phyloP scores from a whole-genome alignment of 306 rosid species.

The Rosa chinensis region DNA sequence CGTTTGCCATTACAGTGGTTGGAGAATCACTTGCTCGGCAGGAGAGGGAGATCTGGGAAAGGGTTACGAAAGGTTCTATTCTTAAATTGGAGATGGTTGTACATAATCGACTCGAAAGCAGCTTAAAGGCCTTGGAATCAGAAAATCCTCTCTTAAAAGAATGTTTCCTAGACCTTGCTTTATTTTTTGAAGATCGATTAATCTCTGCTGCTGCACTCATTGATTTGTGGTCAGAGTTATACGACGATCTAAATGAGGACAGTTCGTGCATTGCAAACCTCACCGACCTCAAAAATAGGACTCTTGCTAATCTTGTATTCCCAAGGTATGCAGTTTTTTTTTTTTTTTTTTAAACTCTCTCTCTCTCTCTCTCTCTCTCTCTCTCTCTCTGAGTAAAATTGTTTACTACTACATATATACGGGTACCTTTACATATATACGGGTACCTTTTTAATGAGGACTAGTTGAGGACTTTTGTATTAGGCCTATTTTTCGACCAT shows the following conservation, averaged over 20 bases:
- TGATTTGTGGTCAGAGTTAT: conserved; percentile 47
- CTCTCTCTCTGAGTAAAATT: too few relatives aligned
- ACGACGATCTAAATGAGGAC: too few relatives aligned
- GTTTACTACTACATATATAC: too few relatives aligned
- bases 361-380: too few relatives aligned
- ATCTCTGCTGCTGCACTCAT: conserved; percentile 49
- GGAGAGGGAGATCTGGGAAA: conserved; percentile 15
- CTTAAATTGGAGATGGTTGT: conserved; percentile 20
- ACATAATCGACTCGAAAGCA: conserved; percentile 41
- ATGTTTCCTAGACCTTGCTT: conserved; percentile 49
- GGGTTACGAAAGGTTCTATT: conserved; percentile 1
- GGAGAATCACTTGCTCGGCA: conserved; percentile 39
- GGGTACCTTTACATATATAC: too few relatives aligned
- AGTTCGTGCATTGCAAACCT: conserved; percentile 30
- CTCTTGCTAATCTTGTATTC: conserved; percentile 37
- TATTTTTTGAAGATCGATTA: conserved; percentile 55
- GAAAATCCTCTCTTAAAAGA: conserved; percentile 26
- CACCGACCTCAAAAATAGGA: conserved; percentile 23
- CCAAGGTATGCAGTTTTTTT: conserved; percentile 44
- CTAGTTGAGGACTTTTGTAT: too few relatives aligned
- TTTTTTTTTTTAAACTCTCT: too few relatives aligned
- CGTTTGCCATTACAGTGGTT: conserved; percentile 45
- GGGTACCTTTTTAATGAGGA: too few relatives aligned
- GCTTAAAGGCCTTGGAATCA: conserved; percentile 32
- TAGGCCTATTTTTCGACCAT: too few relatives aligned